phyloP scores from a whole-genome alignment of 2,329 filamentous ascomycete species.

The Hypoxylon sp. region DNA sequence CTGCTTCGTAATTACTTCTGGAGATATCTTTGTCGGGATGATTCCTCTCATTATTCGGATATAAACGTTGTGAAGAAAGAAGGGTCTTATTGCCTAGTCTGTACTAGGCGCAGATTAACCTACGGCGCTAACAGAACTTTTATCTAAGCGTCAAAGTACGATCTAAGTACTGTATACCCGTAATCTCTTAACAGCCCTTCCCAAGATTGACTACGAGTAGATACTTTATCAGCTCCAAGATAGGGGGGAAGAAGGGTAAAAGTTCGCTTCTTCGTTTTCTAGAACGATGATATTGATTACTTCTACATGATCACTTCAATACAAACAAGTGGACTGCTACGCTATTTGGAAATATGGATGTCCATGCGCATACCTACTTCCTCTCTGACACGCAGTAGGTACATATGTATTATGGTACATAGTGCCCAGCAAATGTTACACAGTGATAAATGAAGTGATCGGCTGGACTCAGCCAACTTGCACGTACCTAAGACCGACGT shows the following conservation, averaged over 20 bases:
- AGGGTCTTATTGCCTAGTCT: conserved; percentile 33
- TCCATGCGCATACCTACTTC: conserved; percentile 12
- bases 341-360: too few relatives aligned
- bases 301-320: conserved; percentile 31
- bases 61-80: conserved; percentile 15
- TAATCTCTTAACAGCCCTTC: conserved; percentile 3
- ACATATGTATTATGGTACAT: conserved; percentile 25
- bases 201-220: background rate
- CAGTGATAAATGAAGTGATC: conserved; percentile 1
- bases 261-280: conserved; percentile 12
- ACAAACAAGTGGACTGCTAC: conserved; percentile 17
- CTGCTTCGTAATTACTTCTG: background rate
- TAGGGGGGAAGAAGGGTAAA: conserved; percentile 1
- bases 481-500: conserved; percentile 28
- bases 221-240: conserved; percentile 26
- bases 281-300: conserved; percentile 18
- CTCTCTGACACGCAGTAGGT: conserved; percentile 13
- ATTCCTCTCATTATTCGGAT: conserved; percentile 18
- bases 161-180: conserved; percentile 15
- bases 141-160: conserved; percentile 2
- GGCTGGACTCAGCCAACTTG: background rate
- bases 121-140: conserved; percentile 20
- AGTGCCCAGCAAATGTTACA: conserved; percentile 4
- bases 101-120: conserved; percentile 26
- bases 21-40: conserved; percentile 10